A percentile compares a stretch with the other conserved stretches of the same genome.
Evolutionary conservation across 352 stramenopile species (phyloP).

Genomic region (Lagenidium giganteum): DNA sequence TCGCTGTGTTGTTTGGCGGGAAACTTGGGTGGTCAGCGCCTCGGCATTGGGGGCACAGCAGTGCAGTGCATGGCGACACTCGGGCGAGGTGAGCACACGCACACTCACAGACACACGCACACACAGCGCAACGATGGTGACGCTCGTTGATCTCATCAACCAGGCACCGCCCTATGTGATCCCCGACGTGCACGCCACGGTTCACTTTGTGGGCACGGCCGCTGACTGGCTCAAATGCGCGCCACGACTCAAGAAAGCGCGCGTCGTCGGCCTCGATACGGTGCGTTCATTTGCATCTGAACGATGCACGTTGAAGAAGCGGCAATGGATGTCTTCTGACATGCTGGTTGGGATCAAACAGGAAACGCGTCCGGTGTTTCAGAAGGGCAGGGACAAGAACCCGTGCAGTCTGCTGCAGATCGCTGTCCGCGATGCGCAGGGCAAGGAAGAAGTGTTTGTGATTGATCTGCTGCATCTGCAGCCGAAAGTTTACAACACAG

Average conservation of each 20-base stretch:
- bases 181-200: conserved; percentile 20
- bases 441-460: conserved; percentile 67
- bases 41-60: too few relatives aligned
- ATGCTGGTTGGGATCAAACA: conserved; percentile 12
- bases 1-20: too few relatives aligned
- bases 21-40: too few relatives aligned
- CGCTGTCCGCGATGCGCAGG: conserved; percentile 36
- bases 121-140: too few relatives aligned
- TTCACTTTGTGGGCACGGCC: conserved; percentile 45
- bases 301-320: not conserved
- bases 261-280: conserved; percentile 66
- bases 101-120: too few relatives aligned
- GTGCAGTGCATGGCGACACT: too few relatives aligned
- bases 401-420: conserved; percentile 59
- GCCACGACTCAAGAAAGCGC: conserved; percentile 32
- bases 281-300: conserved; percentile 35
- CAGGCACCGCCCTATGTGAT: conserved; percentile 53
- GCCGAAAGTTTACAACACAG: conserved; percentile 55
- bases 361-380: conserved; percentile 64
- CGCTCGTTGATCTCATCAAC: too few relatives aligned
- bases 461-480: conserved; percentile 57
- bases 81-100: too few relatives aligned
- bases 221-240: conserved; percentile 50
- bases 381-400: conserved; percentile 29
- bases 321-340: not conserved